A percentile compares a stretch with the other conserved stretches of the same genome.
phyloP scores from a whole-genome alignment of 306 rosid genomes.

The Prinsepia uniflora region DNA sequence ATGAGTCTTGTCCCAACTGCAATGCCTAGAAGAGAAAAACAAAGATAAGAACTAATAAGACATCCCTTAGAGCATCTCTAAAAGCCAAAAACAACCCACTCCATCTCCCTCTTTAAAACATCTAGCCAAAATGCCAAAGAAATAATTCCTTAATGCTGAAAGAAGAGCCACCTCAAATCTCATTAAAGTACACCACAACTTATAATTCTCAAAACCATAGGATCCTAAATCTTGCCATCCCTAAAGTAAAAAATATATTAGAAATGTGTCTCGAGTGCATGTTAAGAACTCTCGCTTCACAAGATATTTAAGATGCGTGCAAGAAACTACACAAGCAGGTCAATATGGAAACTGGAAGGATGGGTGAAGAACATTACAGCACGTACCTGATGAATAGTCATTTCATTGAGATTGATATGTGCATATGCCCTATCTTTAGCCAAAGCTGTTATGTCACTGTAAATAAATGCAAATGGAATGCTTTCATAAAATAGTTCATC shows the following conservation, averaged over 20 bases:
- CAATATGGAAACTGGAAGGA: not conserved
- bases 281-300: not conserved
- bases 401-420: conserved; percentile 82
- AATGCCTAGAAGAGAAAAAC: conserved; percentile 55
- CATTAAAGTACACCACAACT: not conserved
- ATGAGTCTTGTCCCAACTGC: conserved; percentile 84
- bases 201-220: not conserved
- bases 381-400: conserved; percentile 89
- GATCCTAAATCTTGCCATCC: not conserved
- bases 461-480: conserved; percentile 16
- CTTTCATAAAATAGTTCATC: not conserved
- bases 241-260: not conserved
- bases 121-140: not conserved
- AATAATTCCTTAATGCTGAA: not conserved
- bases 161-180: not conserved
- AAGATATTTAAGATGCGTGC: not conserved
- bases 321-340: not conserved
- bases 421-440: conserved; percentile 95
- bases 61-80: not conserved
- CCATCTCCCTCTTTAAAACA: not conserved
- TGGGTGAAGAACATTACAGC: not conserved
- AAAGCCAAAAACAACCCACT: not conserved
- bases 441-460: conserved; percentile 96
- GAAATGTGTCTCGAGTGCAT: not conserved
- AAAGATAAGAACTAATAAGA: conserved; percentile 6